A percentile compares a stretch with the other conserved stretches of the same genome.
Conservation (phyloP, 1,284 basidiomycete species). For the Cutaneotrichosporon spelunceum region DNA sequence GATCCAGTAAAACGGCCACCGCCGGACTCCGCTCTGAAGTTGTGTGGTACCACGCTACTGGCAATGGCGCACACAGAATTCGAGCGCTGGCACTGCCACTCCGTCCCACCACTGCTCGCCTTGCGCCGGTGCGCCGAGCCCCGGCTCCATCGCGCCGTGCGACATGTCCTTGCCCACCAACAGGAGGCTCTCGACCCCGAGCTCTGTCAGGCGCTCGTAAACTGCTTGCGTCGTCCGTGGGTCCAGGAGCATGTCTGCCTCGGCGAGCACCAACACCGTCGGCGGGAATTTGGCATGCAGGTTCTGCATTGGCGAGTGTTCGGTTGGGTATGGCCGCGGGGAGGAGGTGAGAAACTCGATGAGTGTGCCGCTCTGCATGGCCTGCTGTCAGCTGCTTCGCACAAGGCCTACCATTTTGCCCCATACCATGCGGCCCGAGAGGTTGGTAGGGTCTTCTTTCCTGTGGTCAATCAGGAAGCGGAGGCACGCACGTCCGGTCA, state of each 20-base stretch:
- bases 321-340: neutral
- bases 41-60: neutral
- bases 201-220: neutral
- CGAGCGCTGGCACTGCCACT: neutral
- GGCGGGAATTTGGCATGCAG: conserved; percentile 5
- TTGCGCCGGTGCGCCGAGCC: neutral
- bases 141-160: conserved; percentile 6
- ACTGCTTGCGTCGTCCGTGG: neutral
- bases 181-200: conserved; percentile 2
- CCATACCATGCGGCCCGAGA: neutral
- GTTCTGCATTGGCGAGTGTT: neutral
- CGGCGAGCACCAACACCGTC: neutral
- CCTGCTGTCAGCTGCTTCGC: neutral
- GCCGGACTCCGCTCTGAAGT: too few species aligned
- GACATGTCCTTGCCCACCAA: conserved; percentile 7
- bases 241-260: conserved; percentile 2
- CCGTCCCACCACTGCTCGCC: neutral
- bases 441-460: neutral
- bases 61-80: conserved; percentile 2
- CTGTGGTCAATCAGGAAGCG: neutral
- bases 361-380: neutral
- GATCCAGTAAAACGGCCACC: too few species aligned
- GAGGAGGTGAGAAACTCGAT: neutral
- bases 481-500: neutral
- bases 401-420: neutral